phyloP scores from a whole-genome alignment of 2,329 filamentous ascomycete genomes.

The Zymoseptoria pseudotritici region DNA sequence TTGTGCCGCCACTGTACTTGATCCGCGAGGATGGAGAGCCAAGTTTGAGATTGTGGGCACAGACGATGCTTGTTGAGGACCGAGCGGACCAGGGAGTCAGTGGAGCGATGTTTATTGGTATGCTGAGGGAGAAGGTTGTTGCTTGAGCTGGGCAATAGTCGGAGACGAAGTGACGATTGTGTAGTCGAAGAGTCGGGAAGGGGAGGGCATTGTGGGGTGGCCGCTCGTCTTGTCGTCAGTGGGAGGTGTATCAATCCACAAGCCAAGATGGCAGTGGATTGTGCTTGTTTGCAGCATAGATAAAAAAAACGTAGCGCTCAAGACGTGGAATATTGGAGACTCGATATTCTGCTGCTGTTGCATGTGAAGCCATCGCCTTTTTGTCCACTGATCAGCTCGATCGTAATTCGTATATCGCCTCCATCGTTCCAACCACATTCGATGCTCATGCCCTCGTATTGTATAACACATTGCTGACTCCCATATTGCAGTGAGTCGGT shows the following conservation, averaged over 20 bases:
- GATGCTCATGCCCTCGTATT: no score
- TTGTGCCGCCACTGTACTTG: slow-evolving; percentile 86
- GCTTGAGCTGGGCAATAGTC: slow-evolving; percentile 11
- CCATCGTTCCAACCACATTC: no score
- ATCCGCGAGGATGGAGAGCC: slow-evolving; percentile 95
- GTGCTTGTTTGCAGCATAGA: not conserved
- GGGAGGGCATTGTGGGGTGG: not conserved
- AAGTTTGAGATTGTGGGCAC: slow-evolving; percentile 89
- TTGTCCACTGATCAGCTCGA: no score
- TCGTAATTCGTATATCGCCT: no score
- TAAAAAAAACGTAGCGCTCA: not conserved
- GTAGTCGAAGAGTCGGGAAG: not conserved
- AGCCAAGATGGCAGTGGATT: not conserved
- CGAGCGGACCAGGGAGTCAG: slow-evolving; percentile 89
- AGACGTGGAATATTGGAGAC: not conserved
- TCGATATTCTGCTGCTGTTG: not conserved
- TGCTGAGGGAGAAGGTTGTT: slow-evolving; percentile 83
- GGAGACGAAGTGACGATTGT: not conserved
- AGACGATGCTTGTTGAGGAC: slow-evolving; percentile 92
- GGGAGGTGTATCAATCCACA: no score
- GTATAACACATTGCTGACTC: no score
- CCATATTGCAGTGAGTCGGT: no score
- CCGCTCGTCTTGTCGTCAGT: no score
- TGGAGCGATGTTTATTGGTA: slow-evolving; percentile 86
- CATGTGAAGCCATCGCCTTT: no score